Evolutionary conservation across 768 basidiomycete genomes (phyloP), one percentile per base, ranked within the genome.

Genomic region (Psilocybe sp.): DNA sequence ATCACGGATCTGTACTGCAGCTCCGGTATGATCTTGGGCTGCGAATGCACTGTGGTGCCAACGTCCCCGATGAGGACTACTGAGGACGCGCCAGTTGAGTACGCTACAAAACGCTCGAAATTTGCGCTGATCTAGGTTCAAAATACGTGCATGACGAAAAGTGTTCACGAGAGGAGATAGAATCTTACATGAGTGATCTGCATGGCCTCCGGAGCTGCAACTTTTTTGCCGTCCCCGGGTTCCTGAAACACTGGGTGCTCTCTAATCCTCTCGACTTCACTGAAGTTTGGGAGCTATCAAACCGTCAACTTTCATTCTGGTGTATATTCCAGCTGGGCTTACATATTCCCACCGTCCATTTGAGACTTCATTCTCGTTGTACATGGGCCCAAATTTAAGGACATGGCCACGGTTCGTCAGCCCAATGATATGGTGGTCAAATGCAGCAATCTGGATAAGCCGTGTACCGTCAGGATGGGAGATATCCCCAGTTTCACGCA

Each of bases 401-500:
- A 95, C 87, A 61, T 90, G 87, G 0, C 90, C 90, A 33, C 78
- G 69, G 59, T 87, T 83, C 13, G 92, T 94, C 58, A 98, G 68
- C 10, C 87, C 94, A 50, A 96, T 69, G 19, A 97, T 63, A 56
- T 82, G 78, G 41, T 75, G 72, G 46, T 90, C 83, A 53, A 92
- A 77, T 4, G 82, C 88, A 7, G 92, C 94, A 39, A 98, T 85
- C 66, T 91, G 85, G 32, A 92, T 75, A 34, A 97, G 74, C 62
- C 74, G 66, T 63, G 40, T 62, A 49, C 28, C 65, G 60, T 28
- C 64, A 53, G 37, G 60, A 56, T 43, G 56, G 46, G 35, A 52
- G 12, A 59, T 63, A 5, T 62, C 51, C 9, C 61, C 68, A 2
- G 64, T 69, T 19, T 58, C 49, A 4, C 57, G 45, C 13, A 88